Conservation (phyloP, 345 rosid species). For the Reutealis trisperma region DNA sequence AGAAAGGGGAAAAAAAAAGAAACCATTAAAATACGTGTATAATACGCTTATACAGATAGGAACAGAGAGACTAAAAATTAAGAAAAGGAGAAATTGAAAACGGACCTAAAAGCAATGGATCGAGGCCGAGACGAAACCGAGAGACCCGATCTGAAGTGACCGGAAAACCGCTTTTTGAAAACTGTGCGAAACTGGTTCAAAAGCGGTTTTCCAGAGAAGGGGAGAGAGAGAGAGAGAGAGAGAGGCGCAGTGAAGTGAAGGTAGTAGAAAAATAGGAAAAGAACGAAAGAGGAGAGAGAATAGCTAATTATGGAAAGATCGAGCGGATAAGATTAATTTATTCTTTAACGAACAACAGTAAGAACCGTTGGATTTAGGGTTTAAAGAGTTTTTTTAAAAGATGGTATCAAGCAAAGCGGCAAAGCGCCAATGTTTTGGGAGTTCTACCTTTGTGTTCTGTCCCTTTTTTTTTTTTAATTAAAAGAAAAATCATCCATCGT, state of each 20-base stretch:
- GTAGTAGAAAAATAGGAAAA: not conserved
- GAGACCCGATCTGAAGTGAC: not conserved
- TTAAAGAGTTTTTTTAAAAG: not conserved
- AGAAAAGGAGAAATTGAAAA: not conserved
- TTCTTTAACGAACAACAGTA: not conserved
- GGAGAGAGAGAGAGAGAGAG: not conserved
- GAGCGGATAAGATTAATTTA: constrained; percentile 23
- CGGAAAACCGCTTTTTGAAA: constrained; percentile 13
- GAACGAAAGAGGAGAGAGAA: not conserved
- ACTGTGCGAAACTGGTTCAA: too few relatives aligned
- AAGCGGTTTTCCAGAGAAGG: not conserved
- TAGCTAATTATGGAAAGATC: not conserved
- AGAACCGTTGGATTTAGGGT: constrained; percentile 23
- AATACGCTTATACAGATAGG: not conserved
- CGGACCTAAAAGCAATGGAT: constrained; percentile 18
- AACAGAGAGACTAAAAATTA: too few relatives aligned
- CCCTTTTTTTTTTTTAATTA: too few relatives aligned
- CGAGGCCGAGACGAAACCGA: constrained; percentile 11
- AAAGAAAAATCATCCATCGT: too few relatives aligned
- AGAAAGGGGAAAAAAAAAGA: too few relatives aligned
- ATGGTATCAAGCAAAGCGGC: not conserved
- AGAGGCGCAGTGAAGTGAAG: not conserved
- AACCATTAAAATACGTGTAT: too few relatives aligned
- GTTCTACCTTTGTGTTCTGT: not conserved
- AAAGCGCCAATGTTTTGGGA: not conserved